Evolutionary conservation across 768 basidiomycete genomes (phyloP), one percentile per base, ranked within the genome.

Genomic region (Tylopilus sp.): DNA sequence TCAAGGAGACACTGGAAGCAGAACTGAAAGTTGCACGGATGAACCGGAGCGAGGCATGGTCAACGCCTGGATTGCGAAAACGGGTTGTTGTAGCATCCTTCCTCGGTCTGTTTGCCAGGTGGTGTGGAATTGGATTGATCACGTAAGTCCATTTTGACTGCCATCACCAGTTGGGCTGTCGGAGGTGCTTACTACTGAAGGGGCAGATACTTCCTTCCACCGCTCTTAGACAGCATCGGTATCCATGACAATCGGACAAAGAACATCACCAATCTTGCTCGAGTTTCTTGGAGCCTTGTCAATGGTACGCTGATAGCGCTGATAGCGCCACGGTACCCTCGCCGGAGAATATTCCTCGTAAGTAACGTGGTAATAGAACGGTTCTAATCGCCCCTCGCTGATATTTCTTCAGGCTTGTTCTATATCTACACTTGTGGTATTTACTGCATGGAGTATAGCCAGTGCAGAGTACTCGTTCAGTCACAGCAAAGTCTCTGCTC

Each of bases 381-480:
- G 7, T n/a, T 17, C 17, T 17, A n/a, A 36, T 17, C 4, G 17
- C 17, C 6, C 34, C 5, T 16, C 6, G 16, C 34, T 36, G 2
- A 36, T n/a, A 16, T 17, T 36, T 16, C 6, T 10, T 6, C 28
- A 64, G 62, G n/a, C 25, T 1, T 55, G 53, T 14, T 44, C 62
- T 13, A 50, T 63, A 14, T 53, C 59, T 31, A n/a, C 58, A 9
- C 52, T 62, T 4, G 17, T 55, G 10, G 17, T 57, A 1, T 58
- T 64, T 29, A 41, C 25, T 5, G 46, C 62, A 10, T 63, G 63
- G 63, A 64, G 59, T 6, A 1, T 41, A 21, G 62, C 63, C 34
- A 61, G 40, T 12, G 62, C 59, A 22, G 59, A 64, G 13, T 64
- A 64, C 45, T 26, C 59, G 12, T 14, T 33, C 10, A 58, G 53